Percentiles rank a stretch among this genome's conserved stretches.
These are phyloP conservation scores for Acanthamoeba royreba DNA, from an alignment of 208 protist species.

Conservation along the genomic window DNA sequence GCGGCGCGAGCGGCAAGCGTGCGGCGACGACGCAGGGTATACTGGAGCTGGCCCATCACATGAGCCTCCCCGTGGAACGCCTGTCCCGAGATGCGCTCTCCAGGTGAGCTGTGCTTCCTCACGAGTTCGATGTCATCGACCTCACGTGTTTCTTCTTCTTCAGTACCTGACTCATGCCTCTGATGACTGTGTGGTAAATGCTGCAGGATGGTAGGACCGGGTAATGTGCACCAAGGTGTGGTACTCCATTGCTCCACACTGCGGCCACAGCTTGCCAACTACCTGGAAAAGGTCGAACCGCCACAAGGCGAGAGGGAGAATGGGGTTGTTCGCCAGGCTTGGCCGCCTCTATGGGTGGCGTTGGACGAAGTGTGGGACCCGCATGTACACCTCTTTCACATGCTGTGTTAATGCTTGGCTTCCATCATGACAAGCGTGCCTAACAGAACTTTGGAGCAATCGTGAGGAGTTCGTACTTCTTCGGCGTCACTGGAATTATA, in stretches of 20 bases:
- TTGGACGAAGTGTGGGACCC: slow-evolving; percentile 4
- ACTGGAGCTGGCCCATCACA: neutral
- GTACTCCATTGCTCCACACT: neutral
- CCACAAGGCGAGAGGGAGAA: neutral
- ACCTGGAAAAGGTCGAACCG: neutral
- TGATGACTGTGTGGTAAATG: neutral
- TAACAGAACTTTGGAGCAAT: neutral
- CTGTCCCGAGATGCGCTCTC: neutral
- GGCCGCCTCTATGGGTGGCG: neutral
- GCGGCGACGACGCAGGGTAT: neutral
- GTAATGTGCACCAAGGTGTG: neutral
- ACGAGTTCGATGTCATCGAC: no score
- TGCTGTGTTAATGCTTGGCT: neutral
- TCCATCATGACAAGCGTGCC: neutral
- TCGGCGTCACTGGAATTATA: neutral
- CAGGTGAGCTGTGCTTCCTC: neutral
- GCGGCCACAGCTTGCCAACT: neutral
- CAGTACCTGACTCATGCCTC: no score
- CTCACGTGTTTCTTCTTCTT: neutral
- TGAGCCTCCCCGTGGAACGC: neutral
- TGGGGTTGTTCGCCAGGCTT: neutral
- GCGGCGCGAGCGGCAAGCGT: neutral
- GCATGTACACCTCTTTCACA: neutral
- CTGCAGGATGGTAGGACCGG: neutral
- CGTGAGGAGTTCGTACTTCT: neutral